A percentile compares a stretch with the other conserved stretches of the same genome.
phyloP scores from a whole-genome alignment of 306 rosid genomes.

The Quercus agrifolia region DNA sequence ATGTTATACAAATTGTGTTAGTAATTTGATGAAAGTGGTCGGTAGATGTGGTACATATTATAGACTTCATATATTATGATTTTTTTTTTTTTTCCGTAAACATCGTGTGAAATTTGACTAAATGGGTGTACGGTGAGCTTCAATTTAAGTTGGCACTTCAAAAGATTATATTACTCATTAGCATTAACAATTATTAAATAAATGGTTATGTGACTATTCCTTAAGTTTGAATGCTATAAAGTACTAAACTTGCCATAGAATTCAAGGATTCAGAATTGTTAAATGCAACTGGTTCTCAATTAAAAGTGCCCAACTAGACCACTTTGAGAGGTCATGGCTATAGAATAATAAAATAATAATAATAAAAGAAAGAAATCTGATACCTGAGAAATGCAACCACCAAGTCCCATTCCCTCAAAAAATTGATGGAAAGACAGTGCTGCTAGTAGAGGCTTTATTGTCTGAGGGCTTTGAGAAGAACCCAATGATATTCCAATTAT shows the following conservation, averaged over 20 bases:
- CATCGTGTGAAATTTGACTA: neutral
- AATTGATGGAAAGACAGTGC: slow-evolving; percentile 90
- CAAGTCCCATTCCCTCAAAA: slow-evolving; percentile 90
- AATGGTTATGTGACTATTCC: slow-evolving; percentile 34
- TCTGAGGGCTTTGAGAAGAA: slow-evolving; percentile 40
- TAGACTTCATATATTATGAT: too few relatives aligned
- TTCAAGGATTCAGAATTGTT: neutral
- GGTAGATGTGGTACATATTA: too few relatives aligned
- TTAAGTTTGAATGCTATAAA: slow-evolving; percentile 1
- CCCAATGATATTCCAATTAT: slow-evolving; percentile 78
- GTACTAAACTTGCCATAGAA: slow-evolving; percentile 1
- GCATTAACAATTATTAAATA: neutral
- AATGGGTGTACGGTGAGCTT: neutral
- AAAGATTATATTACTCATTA: neutral
- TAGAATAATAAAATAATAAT: too few relatives aligned
- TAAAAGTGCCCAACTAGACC: neutral
- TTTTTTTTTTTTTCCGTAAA: too few relatives aligned
- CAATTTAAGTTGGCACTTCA: neutral
- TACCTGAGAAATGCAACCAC: slow-evolving; percentile 90
- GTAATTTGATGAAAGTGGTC: too few relatives aligned
- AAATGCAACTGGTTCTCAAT: neutral
- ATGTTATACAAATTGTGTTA: too few relatives aligned
- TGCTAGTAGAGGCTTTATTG: slow-evolving; percentile 58
- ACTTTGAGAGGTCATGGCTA: neutral
- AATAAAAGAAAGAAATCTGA: neutral